phyloP scores from a whole-genome alignment of 257 asterid species.

The Solanum lignicaule region DNA sequence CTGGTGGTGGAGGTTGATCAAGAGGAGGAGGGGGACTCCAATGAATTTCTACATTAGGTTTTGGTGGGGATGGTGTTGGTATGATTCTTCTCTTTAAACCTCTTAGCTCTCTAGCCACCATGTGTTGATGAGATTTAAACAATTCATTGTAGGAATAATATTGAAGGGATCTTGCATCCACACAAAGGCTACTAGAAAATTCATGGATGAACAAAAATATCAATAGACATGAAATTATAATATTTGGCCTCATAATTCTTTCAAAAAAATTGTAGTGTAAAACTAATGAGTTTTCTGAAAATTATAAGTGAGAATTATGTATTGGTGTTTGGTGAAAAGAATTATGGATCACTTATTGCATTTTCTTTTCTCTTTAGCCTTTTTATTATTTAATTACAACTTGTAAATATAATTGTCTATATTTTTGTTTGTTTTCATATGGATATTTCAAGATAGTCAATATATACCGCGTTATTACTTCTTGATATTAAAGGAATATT shows the following conservation, averaged over 20 bases:
- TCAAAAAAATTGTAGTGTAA: neutral
- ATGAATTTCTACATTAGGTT: neutral
- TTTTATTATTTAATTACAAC: neutral
- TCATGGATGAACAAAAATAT: neutral
- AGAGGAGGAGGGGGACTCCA: neutral
- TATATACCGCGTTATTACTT: neutral
- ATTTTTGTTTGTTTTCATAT: neutral
- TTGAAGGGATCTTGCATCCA: neutral
- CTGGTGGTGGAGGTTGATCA: neutral
- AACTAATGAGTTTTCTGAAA: neutral
- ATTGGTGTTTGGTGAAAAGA: neutral
- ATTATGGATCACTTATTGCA: neutral
- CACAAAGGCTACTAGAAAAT: neutral
- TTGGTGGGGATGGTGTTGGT: neutral
- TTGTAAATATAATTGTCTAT: neutral
- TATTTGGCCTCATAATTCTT: neutral
- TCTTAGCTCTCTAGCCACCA: neutral
- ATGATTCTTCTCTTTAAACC: neutral
- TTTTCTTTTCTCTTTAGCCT: neutral
- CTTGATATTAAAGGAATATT: neutral
- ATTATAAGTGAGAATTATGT: neutral
- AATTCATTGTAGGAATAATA: neutral
- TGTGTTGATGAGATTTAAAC: neutral
- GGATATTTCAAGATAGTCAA: neutral
- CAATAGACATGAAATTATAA: neutral